Base-by-base conservation (phyloP, 164 flowering plant genomes). In the Vitis labrusca region DNA sequence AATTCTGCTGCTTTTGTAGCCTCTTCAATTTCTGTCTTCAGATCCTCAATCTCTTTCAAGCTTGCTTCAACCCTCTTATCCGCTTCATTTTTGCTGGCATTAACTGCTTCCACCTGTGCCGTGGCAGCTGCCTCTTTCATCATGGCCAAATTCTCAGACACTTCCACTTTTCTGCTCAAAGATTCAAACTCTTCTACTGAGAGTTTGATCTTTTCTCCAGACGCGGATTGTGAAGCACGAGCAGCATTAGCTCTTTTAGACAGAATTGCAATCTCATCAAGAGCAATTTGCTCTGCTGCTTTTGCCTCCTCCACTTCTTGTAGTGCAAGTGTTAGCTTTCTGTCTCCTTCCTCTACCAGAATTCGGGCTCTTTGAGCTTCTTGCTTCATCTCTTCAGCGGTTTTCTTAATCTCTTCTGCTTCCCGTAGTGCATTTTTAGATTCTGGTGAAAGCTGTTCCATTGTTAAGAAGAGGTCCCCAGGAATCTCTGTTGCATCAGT, bases 1-100 rank as follows among this genome's bases (percentile, higher is more conserved):
- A 71, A 73, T 55, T 85, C 92, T 52, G 86, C 86, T 17, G 73
- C 64, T 76, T 69, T 86, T 57, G 78, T 12, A 19, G 88, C 88
- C 3, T 73, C 69, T 44, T 82, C 78, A 9, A 79, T 85, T 62
- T 77, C 84, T 0, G 59, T 62, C 27, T 79, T 65, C 5, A 85
- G 67, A 49, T 74, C 88, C 62, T 77, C 81, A 0, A 80, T 73
- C 58, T 85, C 83, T 73, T 72, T 81, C 71, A 80, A 32, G 19
- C 58, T 67, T 6, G 67, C 78, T 54, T 79, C 83, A 55, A 82
- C 6, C 66, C 76, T 82, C 66, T 61, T 70, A 3, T 70, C 73
- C 10, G 72, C 64, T 32, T 73, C 82, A 3, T 9, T 68, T 65
- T 67, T 80, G 2, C 76, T 79, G 7, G 74, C 71, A 2, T 71